Evolutionary conservation across 2,329 filamentous ascomycete species (phyloP), one percentile per base, ranked within the genome.

Genomic region (Ramularia collo-cygni): DNA sequence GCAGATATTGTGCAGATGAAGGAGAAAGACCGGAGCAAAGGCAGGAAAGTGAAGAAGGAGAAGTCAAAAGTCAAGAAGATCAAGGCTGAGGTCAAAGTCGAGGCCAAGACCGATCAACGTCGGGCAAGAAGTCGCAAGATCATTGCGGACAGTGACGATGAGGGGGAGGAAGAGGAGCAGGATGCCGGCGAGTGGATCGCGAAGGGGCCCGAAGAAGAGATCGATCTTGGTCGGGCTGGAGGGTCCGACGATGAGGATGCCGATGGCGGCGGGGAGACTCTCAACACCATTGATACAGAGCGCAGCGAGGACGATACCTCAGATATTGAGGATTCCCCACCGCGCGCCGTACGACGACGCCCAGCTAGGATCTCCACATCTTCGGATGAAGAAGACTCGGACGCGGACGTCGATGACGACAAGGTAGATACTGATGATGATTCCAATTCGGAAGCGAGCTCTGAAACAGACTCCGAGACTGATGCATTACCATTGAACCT

Each of bases 191-290:
- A 85, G 42, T 94, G 88, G 88, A 69, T 94, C 29, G 84, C 89
- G 3, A 74, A 79, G 0, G 79, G 83, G 42, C 71, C 76, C 8
- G 71, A 92, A 55, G 79, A 75, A 31, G 70, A 73, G 0, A 58
- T 70, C 1, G 57, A 80, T 3, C 48, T 57, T 7, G 56, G 56
- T 27, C 83, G 81, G 58, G 83, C 85, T 31, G 87, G 86, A n/a
- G 86, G 85, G 3, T 76, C 78, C n/a, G 83, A 87, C 37, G 86
- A 94, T 47, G 87, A 94, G 61, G 78, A 95, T 57, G 85, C 83
- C 2, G 89, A 94, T 58, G 87, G 87, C 2, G 86, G 83, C 3
- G 89, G 87, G 15, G 85, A 93, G 41, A 86, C 78, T 60, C 71
- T 95, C 35, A 75, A 75, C 27, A 79, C 81, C 0, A 78, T 84